These are phyloP conservation scores for Jatropha multifida DNA, from an alignment of 441 rosid genomes.

Conservation along the genomic window DNA sequence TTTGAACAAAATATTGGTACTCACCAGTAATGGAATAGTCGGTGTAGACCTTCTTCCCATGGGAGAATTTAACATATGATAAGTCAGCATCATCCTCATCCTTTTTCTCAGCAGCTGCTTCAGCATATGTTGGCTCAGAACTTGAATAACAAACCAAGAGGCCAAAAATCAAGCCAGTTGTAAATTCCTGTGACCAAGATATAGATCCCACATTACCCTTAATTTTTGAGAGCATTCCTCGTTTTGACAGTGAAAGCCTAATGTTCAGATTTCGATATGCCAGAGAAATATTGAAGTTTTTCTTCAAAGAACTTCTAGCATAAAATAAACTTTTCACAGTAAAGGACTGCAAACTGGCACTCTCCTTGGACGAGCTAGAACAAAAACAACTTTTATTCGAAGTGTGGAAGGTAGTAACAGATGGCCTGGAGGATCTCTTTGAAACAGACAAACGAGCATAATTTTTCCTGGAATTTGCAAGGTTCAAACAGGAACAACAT, in stretches of 20 bases:
- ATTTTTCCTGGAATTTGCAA: conserved; percentile 29
- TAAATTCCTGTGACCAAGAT: conserved; percentile 45
- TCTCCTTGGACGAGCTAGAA: conserved; percentile 29
- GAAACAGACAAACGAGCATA: conserved; percentile 42
- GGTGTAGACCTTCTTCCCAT: conserved; percentile 75
- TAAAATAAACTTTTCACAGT: conserved; percentile 37
- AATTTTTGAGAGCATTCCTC: conserved; percentile 36
- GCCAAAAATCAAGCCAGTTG: conserved; percentile 54
- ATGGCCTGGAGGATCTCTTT: conserved; percentile 34
- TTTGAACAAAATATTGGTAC: conserved; percentile 13
- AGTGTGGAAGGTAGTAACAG: conserved; percentile 24
- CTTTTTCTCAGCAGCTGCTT: conserved; percentile 43
- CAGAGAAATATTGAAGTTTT: conserved; percentile 50
- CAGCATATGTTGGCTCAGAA: conserved; percentile 60
- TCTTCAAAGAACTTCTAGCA: conserved; percentile 32
- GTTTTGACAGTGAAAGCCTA: conserved; percentile 48
- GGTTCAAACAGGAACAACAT: conserved; percentile 28
- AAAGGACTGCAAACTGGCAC: conserved; percentile 33
- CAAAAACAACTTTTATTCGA: conserved; percentile 31
- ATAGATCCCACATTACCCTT: conserved; percentile 40
- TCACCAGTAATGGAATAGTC: conserved; percentile 81
- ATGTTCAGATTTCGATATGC: conserved; percentile 34
- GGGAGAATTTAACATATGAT: conserved; percentile 37
- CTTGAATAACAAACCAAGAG: conserved; percentile 66
- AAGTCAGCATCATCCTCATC: conserved; percentile 28